These are phyloP conservation scores for Didymella pomorum DNA, from an alignment of 2,329 filamentous ascomycete genomes.

Conservation along the genomic window DNA sequence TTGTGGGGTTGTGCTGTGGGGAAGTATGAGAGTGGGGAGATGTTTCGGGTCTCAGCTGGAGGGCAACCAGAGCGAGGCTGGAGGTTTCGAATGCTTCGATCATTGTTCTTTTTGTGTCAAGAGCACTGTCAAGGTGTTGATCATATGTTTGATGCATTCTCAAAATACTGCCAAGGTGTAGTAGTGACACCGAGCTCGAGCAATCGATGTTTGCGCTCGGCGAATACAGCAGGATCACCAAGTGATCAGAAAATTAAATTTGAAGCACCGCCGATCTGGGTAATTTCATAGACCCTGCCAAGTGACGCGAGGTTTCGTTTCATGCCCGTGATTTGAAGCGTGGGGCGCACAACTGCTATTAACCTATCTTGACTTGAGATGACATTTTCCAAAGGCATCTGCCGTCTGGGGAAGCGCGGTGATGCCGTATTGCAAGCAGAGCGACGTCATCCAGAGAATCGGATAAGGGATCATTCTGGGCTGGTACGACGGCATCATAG, in stretches of 20 bases:
- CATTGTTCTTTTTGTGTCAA: background rate
- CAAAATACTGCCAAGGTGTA: background rate
- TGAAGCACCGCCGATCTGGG: conserved; percentile 9
- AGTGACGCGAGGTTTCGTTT: conserved; percentile 22
- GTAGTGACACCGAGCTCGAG: background rate
- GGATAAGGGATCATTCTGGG: conserved; percentile 1
- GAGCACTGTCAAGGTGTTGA: background rate
- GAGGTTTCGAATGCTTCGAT: background rate
- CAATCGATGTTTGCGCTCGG: background rate
- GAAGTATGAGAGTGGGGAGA: background rate
- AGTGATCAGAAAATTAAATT: background rate
- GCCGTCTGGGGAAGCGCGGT: background rate
- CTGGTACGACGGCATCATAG: conserved; percentile 2
- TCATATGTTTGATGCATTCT: background rate
- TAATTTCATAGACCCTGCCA: conserved; percentile 21
- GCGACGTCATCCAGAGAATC: conserved; percentile 19
- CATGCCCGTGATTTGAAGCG: conserved; percentile 16
- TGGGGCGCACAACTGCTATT: conserved; percentile 1
- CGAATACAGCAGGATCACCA: background rate
- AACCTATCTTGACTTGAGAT: background rate
- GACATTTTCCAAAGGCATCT: background rate
- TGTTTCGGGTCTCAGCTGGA: background rate
- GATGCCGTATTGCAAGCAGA: background rate
- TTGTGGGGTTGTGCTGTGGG: background rate
- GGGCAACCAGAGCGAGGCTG: background rate